phyloP scores from a whole-genome alignment of 2,329 filamentous ascomycete genomes.

The Ophiostoma sp. region DNA sequence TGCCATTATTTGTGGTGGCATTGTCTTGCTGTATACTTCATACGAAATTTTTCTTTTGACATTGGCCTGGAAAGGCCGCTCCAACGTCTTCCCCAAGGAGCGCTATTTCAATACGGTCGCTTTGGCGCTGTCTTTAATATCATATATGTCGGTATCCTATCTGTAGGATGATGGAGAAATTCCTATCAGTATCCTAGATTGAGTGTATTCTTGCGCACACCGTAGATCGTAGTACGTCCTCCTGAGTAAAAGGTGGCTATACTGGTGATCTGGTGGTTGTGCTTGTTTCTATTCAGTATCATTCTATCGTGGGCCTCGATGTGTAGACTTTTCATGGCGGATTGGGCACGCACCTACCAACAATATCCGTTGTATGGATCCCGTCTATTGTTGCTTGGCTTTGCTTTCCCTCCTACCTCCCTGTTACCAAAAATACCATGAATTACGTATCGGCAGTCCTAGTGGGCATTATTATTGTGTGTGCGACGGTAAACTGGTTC shows the following conservation, averaged over 20 bases:
- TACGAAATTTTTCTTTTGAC: constrained; percentile 1
- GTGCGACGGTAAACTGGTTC: constrained; percentile 8
- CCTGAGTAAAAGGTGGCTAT: too few relatives aligned
- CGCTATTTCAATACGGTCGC: constrained; percentile 1
- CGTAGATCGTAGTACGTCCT: too few relatives aligned
- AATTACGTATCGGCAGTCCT: constrained; percentile 13
- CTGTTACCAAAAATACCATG: constrained; percentile 12
- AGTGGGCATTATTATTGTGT: not conserved
- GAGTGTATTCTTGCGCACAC: too few relatives aligned
- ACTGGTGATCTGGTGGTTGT: too few relatives aligned
- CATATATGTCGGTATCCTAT: too few relatives aligned
- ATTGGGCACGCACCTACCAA: too few relatives aligned
- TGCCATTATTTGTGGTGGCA: constrained; percentile 12
- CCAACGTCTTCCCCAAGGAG: not conserved
- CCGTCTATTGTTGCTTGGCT: constrained; percentile 8
- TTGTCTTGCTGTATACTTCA: constrained; percentile 6
- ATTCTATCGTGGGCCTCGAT: too few relatives aligned
- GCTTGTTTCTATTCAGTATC: too few relatives aligned
- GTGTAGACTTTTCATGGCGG: too few relatives aligned
- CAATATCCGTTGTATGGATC: constrained; percentile 13
- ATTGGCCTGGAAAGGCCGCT: not conserved
- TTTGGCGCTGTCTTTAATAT: constrained; percentile 6
- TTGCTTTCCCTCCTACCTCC: constrained; percentile 13
- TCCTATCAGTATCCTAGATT: too few relatives aligned
- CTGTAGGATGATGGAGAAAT: too few relatives aligned